These are phyloP conservation scores for Tolypocladium amazonense DNA, from an alignment of 2,329 filamentous ascomycete genomes.

Conservation along the genomic window DNA sequence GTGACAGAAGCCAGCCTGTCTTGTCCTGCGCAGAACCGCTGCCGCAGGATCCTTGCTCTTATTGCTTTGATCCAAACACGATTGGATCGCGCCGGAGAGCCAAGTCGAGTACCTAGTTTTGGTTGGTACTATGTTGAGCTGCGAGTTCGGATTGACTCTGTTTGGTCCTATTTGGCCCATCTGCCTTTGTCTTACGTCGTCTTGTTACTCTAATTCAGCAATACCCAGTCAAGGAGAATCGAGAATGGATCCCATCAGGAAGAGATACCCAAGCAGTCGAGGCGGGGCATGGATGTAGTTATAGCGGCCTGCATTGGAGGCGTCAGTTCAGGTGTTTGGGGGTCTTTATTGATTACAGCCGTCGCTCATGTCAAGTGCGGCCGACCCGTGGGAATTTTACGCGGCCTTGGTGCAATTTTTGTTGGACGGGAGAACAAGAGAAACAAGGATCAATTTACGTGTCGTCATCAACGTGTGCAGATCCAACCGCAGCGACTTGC, in stretches of 20 bases:
- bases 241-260: conserved; percentile 1
- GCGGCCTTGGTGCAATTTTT: neutral
- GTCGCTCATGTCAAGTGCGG: neutral
- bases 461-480: no score
- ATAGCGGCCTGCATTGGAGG: conserved; percentile 1
- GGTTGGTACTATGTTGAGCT: no score
- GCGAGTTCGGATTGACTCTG: no score
- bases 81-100: neutral
- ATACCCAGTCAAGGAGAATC: conserved; percentile 2
- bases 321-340: conserved; percentile 4
- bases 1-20: neutral
- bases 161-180: neutral
- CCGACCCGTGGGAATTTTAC: neutral
- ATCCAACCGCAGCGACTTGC: neutral
- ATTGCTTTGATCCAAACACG: neutral
- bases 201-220: neutral
- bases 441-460: neutral
- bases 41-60: neutral
- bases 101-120: neutral
- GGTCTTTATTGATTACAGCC: conserved; percentile 1
- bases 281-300: neutral
- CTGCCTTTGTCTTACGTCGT: neutral
- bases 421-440: neutral
- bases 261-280: conserved; percentile 6
- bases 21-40: neutral